Conservation (phyloP, 139 green algal genomes). For the Zygnema cylindricum region DNA sequence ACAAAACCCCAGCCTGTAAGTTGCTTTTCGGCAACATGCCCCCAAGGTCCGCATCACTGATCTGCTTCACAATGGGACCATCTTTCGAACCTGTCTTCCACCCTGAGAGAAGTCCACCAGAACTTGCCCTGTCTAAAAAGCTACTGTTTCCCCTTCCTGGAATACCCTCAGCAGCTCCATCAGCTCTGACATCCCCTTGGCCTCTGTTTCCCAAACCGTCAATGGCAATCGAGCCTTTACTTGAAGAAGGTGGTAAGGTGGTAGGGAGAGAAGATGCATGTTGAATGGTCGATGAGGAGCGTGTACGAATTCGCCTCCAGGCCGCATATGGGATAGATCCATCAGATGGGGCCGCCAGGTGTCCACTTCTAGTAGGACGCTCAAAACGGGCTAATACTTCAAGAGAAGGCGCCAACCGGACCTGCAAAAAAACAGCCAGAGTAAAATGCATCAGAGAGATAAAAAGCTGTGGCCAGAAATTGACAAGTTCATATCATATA, state of each 20-base stretch:
- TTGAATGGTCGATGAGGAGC: background rate
- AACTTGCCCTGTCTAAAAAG: background rate
- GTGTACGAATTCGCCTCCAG: constrained; percentile 7
- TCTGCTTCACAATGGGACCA: background rate
- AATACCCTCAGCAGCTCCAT: background rate
- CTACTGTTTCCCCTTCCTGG: background rate
- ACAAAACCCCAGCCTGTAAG: background rate
- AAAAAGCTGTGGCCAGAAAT: too few species aligned
- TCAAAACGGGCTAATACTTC: constrained; percentile 26
- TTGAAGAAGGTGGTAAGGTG: background rate
- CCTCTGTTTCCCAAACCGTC: background rate
- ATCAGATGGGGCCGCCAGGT: background rate
- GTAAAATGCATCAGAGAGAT: too few species aligned
- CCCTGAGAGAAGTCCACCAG: background rate
- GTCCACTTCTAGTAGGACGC: background rate
- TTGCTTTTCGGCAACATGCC: background rate
- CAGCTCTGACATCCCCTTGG: background rate
- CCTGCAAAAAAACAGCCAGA: too few species aligned
- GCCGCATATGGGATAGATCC: constrained; percentile 30
- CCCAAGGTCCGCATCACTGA: background rate
- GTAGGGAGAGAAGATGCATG: background rate
- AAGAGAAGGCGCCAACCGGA: constrained; percentile 33
- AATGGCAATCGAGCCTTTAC: background rate
- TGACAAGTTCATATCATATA: too few species aligned
- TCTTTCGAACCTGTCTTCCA: background rate